Conservation (phyloP, 116 monocot species). For the Thalassia testudinum region DNA sequence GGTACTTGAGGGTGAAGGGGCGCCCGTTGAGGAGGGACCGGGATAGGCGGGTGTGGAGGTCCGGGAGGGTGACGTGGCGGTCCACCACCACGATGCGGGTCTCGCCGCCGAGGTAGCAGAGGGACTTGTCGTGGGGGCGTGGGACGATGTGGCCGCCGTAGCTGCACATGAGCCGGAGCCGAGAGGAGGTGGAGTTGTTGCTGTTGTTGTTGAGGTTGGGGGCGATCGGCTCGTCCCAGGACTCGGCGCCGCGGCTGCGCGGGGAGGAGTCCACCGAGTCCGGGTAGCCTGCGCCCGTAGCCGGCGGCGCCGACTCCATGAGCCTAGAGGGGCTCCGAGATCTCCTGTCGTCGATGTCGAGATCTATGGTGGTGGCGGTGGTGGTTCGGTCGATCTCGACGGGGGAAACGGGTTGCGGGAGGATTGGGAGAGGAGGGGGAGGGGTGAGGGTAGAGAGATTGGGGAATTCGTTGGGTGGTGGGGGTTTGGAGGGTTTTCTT, state of each 20-base stretch:
- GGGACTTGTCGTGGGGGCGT: slow-evolving; percentile 72
- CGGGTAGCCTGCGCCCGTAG: slow-evolving; percentile 19
- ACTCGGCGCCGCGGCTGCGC: slow-evolving; percentile 60
- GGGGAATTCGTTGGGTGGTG: too few relatives aligned
- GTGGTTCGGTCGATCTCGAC: too few relatives aligned
- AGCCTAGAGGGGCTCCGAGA: background rate
- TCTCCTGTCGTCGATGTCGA: too few relatives aligned
- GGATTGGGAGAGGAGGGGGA: too few relatives aligned
- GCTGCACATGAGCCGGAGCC: slow-evolving; percentile 82
- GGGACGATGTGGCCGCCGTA: slow-evolving; percentile 88
- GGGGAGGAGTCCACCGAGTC: slow-evolving; percentile 66
- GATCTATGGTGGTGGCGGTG: too few relatives aligned
- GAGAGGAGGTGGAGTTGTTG: background rate
- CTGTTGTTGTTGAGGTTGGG: background rate
- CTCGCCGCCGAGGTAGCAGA: slow-evolving; percentile 88
- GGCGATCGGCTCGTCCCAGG: slow-evolving; percentile 56
- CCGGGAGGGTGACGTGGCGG: slow-evolving; percentile 37
- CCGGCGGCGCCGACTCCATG: background rate
- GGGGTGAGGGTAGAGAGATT: too few relatives aligned
- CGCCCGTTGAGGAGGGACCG: slow-evolving; percentile 28
- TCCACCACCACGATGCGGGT: slow-evolving; percentile 69
- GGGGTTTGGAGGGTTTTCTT: too few relatives aligned
- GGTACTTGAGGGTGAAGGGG: slow-evolving; percentile 63
- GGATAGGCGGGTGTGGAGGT: slow-evolving; percentile 35
- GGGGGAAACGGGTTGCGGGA: too few relatives aligned